A percentile compares a stretch with the other conserved stretches of the same genome.
Evolutionary conservation across 75 land plant species (phyloP).

Genomic region (Larix kaempferi): DNA sequence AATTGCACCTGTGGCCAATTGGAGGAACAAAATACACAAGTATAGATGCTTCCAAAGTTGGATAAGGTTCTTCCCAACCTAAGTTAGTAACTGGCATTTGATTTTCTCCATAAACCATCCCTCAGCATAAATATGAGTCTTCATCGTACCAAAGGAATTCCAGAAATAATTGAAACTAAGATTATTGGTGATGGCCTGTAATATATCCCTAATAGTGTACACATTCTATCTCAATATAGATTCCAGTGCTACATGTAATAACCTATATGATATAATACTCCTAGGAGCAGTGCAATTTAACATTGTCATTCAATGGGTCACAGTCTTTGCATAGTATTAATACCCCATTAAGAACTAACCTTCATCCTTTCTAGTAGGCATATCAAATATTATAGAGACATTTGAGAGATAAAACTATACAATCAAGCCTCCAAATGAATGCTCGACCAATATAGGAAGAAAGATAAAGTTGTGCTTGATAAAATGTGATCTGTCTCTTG

Average conservation of each 20-base stretch:
- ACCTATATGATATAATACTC: too few species aligned
- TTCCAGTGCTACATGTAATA: too few species aligned
- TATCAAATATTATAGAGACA: constrained; percentile 1
- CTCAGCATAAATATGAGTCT: background rate
- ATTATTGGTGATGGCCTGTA: background rate
- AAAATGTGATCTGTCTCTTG: constrained; percentile 75
- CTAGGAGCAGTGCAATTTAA: too few species aligned
- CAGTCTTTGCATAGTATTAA: background rate
- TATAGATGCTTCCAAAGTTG: constrained; percentile 54
- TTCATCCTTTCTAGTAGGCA: background rate
- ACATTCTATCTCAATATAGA: background rate
- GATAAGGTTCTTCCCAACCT: constrained; percentile 32
- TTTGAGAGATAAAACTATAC: constrained; percentile 70
- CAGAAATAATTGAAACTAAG: background rate
- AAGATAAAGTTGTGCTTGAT: constrained; percentile 27
- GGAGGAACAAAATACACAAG: constrained; percentile 94
- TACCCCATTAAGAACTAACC: background rate
- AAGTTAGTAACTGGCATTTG: background rate
- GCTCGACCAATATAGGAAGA: constrained; percentile 75
- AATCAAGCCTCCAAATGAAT: constrained; percentile 87
- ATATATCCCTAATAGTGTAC: background rate
- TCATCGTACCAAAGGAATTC: background rate
- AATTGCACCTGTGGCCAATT: constrained; percentile 66
- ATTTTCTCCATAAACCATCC: background rate
- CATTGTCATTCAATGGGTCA: background rate